Conservation (phyloP, 192 early-diverging fungal genomes). For the Backusella parvicylindrica region DNA sequence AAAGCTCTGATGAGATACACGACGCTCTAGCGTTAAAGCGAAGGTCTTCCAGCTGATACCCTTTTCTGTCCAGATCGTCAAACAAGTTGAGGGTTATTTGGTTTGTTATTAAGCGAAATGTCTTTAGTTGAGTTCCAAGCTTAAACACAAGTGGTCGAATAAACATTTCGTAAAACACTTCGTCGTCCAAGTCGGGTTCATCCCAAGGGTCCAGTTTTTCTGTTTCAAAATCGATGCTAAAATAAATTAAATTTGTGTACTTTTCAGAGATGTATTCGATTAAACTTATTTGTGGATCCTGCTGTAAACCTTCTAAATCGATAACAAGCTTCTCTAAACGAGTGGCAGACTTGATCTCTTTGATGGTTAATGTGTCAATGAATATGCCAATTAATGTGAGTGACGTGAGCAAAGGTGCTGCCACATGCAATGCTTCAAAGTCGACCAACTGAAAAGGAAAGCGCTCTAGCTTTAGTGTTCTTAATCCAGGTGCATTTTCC, state of each 20-base stretch:
- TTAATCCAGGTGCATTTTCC: neutral
- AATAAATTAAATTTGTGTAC: neutral
- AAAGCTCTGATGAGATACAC: neutral
- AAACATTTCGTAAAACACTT: neutral
- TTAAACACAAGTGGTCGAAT: neutral
- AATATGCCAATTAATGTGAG: neutral
- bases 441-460: neutral
- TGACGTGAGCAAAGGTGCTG: neutral
- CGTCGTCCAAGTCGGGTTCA: neutral
- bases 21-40: neutral
- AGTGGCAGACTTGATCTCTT: neutral
- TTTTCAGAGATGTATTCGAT: neutral
- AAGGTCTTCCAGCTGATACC: neutral
- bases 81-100: neutral
- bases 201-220: neutral
- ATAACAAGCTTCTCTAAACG: neutral
- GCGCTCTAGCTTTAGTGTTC: neutral
- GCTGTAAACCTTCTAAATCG: neutral
- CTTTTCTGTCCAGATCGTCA: neutral
- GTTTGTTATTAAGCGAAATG: neutral
- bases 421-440: neutral
- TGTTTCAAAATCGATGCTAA: neutral
- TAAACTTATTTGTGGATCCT: neutral
- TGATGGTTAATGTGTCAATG: neutral
- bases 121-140: neutral